Base-by-base conservation (phyloP, 2,329 filamentous ascomycete species). In the Colletotrichum truncatum region DNA sequence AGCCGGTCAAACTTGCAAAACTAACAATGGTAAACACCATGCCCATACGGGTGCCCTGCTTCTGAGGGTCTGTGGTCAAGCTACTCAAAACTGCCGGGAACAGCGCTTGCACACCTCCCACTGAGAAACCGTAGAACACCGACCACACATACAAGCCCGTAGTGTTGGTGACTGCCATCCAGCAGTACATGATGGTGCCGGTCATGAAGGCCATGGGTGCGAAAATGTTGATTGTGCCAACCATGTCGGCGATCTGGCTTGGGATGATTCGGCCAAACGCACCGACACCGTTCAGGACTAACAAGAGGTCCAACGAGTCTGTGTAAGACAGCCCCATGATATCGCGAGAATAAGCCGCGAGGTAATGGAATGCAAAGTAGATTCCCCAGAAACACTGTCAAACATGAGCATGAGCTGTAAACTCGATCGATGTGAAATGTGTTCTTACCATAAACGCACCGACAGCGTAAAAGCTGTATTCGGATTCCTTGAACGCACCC, bases 311-410 rank as follows among this genome's bases (percentile, higher is more conserved):
- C 61, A 84, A 78, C 1, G 82, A 79, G 36, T 76, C 76, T 2
- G 75, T 51, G 30, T 36, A 66, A 1, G 58, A 63, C 3, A 66
- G 65, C 2, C 73, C 71, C 28, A 85, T 74, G 10, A 79, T 73
- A 25, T 79, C 76, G 16, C 80, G 78, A 34, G 79, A 79, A 73
- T 81, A 89, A 0, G 82, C 78, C 0, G 82, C 77, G 30, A 90
- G 73, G 74, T 89, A 91, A 75, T 85, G 89, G 71, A 87, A 88
- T 4, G 82, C 82, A 57, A 88, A 84, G 68, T 88, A 89, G 1
- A 87, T 72, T 2, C 83, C 82, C 70, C 80, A 78, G 71, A 87
- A 87, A 59, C 82, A 83, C 74, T 78, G 39, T 7, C n/a, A n/a
- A n/a, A n/a, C 3, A 43, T 14, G 2, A 7, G 12, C 45, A 78